phyloP scores from a whole-genome alignment of 441 rosid genomes.

The Breynia disticha region DNA sequence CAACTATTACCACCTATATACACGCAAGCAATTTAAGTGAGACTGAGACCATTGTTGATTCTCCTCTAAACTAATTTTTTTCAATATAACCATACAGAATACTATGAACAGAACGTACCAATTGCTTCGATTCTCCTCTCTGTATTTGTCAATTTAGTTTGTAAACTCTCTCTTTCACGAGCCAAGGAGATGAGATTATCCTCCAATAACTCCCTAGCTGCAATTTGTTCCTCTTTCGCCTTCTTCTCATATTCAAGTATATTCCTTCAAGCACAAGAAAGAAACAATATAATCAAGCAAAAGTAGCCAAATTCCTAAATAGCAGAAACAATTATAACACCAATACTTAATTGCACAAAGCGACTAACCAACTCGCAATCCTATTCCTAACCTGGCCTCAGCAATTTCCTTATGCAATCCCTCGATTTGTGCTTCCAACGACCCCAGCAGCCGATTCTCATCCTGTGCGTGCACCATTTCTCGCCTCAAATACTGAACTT shows the following conservation, averaged over 20 bases:
- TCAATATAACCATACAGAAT: not conserved
- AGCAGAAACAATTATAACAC: not conserved
- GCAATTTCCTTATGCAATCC: slow-evolving; percentile 15
- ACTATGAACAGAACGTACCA: slow-evolving; percentile 9
- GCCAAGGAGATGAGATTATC: slow-evolving; percentile 36
- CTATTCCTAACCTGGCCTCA: slow-evolving; percentile 21
- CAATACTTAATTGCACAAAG: not conserved
- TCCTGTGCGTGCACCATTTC: slow-evolving; percentile 11
- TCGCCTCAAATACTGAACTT: slow-evolving; percentile 10
- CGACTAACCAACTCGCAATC: not conserved
- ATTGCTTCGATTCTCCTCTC: slow-evolving; percentile 24
- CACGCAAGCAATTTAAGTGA: not conserved
- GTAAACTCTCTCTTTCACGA: slow-evolving; percentile 41
- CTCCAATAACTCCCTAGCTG: slow-evolving; percentile 45
- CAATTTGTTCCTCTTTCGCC: slow-evolving; percentile 42
- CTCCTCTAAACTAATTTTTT: too few species aligned
- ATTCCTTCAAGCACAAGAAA: slow-evolving; percentile 22
- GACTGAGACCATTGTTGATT: not conserved
- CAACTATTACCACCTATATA: slow-evolving; percentile 14
- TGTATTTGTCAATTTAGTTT: slow-evolving; percentile 26
- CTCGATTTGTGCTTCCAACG: slow-evolving; percentile 15
- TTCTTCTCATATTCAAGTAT: slow-evolving; percentile 45
- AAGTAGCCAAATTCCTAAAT: not conserved
- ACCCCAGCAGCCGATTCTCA: slow-evolving; percentile 16
- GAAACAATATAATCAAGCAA: not conserved